These are phyloP conservation scores for Gynochthodes officinalis DNA, from an alignment of 257 asterid species.

Conservation along the genomic window DNA sequence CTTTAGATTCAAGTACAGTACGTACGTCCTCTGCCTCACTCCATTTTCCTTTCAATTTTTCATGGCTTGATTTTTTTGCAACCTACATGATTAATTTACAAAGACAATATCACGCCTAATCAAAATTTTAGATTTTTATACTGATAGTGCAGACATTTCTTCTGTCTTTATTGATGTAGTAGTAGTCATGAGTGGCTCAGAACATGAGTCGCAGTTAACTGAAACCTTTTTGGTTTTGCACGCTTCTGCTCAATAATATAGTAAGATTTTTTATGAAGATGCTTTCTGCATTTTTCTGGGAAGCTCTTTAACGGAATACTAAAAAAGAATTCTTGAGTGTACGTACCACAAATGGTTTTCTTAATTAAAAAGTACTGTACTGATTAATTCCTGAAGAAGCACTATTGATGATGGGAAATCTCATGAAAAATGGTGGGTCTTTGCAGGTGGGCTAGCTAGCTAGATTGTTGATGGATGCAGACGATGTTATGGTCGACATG, in stretches of 20 bases:
- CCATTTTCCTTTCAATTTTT: background rate
- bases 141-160: background rate
- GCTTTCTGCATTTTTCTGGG: background rate
- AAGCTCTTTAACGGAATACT: no score
- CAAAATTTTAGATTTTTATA: background rate
- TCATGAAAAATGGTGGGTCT: background rate
- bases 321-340: no score
- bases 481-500: constrained; percentile 27
- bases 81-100: no score
- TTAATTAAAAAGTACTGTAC: no score
- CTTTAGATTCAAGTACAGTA: constrained; percentile 33
- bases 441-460: constrained; percentile 33
- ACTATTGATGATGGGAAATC: background rate
- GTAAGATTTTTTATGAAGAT: no score
- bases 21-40: background rate
- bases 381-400: no score
- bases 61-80: no score
- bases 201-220: background rate
- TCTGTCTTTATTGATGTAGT: background rate
- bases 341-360: no score
- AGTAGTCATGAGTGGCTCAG: background rate
- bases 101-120: background rate
- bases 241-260: background rate
- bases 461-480: constrained; percentile 19
- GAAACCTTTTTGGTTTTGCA: background rate